Conservation (phyloP, 2,329 filamentous ascomycete species). For the Diaporthe australafricana region DNA sequence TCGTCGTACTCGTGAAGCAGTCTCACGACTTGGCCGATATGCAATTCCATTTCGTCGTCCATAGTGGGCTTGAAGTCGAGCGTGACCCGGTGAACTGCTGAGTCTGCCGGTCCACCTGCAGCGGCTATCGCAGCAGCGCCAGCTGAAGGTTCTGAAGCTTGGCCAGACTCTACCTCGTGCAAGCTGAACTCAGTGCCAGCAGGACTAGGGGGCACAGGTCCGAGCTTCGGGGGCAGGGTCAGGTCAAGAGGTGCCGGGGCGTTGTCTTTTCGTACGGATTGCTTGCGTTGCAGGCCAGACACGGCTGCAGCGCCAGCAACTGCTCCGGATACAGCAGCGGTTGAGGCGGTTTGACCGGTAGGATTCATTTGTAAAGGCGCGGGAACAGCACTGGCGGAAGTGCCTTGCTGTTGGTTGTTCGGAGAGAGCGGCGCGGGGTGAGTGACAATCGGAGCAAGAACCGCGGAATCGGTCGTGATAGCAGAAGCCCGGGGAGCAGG, state of each 20-base stretch:
- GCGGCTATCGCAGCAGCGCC: slow-evolving; percentile 71
- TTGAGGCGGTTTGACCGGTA: not conserved
- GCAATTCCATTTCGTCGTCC: slow-evolving; percentile 89
- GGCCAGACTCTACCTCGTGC: slow-evolving; percentile 52
- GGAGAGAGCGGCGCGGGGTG: slow-evolving; percentile 54
- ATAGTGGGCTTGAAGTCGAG: slow-evolving; percentile 94
- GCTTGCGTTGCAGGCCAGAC: slow-evolving; percentile 59
- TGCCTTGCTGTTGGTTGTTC: slow-evolving; percentile 83
- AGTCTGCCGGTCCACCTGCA: slow-evolving; percentile 68
- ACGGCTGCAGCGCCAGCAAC: slow-evolving; percentile 42
- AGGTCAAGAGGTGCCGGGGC: slow-evolving; percentile 65
- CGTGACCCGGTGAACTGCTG: slow-evolving; percentile 89
- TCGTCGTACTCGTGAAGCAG: slow-evolving; percentile 97
- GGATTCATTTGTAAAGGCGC: slow-evolving; percentile 30
- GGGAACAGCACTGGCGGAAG: slow-evolving; percentile 41
- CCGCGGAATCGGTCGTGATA: slow-evolving; percentile 26
- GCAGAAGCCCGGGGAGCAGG: slow-evolving; percentile 33
- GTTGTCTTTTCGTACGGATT: slow-evolving; percentile 65
- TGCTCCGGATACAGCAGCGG: slow-evolving; percentile 11
- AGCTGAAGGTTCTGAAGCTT: slow-evolving; percentile 60
- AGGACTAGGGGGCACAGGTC: slow-evolving; percentile 65
- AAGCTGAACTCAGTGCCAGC: slow-evolving; percentile 73
- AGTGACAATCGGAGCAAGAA: slow-evolving; percentile 24
- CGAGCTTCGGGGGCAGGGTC: slow-evolving; percentile 54
- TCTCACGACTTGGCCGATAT: slow-evolving; percentile 84